Percentiles rank a stretch among this genome's conserved stretches.
phyloP scores from a whole-genome alignment of 352 stramenopile genomes.

The Globisporangium barbulae region DNA sequence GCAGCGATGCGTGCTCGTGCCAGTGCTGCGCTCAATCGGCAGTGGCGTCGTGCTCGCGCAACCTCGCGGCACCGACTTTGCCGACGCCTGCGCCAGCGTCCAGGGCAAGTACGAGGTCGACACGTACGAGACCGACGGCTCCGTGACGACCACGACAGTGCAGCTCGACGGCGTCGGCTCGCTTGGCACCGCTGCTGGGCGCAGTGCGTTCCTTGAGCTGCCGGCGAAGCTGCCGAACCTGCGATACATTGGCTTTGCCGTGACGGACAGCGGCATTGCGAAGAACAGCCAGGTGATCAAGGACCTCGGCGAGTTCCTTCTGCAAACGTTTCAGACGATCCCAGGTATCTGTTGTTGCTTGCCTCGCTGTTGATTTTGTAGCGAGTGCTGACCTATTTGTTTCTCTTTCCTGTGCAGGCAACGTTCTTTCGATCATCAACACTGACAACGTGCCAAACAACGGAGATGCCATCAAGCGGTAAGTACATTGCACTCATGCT shows the following conservation, averaged over 20 bases:
- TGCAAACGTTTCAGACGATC: constrained; percentile 28
- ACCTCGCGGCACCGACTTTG: constrained; percentile 55
- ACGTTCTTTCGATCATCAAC: constrained; percentile 64
- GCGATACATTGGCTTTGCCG: constrained; percentile 8
- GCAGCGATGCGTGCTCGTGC: constrained; percentile 62
- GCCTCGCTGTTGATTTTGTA: not conserved
- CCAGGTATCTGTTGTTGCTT: constrained; percentile 23
- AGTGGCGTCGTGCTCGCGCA: constrained; percentile 59
- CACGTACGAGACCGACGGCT: constrained; percentile 48
- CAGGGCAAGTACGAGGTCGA: constrained; percentile 62
- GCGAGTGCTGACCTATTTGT: not conserved
- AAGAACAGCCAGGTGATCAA: constrained; percentile 31
- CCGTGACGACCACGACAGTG: constrained; percentile 33
- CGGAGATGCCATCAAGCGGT: constrained; percentile 45
- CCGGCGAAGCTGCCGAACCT: constrained; percentile 23
- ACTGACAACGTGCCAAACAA: constrained; percentile 78
- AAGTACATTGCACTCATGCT: not conserved
- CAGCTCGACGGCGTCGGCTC: constrained; percentile 30
- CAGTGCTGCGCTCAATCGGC: constrained; percentile 33
- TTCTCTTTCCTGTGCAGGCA: constrained; percentile 18
- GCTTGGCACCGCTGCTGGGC: constrained; percentile 16
- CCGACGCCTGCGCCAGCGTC: constrained; percentile 25
- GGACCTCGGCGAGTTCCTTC: constrained; percentile 53
- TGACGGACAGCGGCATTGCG: constrained; percentile 28
- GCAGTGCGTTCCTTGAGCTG: constrained; percentile 23